A percentile compares a stretch with the other conserved stretches of the same genome.
These are phyloP conservation scores for Ambrosia artemisiifolia DNA, from an alignment of 129 eudicot genomes.

Conservation along the genomic window DNA sequence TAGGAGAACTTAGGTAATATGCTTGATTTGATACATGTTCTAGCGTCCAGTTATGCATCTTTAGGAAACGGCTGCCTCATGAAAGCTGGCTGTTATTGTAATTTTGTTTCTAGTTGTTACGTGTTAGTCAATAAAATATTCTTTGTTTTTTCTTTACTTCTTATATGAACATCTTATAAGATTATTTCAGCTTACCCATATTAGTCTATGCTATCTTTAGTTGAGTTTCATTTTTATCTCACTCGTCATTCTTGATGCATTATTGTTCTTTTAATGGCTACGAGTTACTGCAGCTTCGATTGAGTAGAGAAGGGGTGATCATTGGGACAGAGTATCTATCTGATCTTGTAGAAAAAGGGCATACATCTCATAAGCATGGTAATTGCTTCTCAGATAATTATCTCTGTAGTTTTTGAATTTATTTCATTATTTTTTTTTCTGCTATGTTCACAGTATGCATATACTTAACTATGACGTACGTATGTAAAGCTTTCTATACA, in stretches of 20 bases:
- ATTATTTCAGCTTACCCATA: slow-evolving; percentile 12
- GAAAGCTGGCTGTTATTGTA: neutral
- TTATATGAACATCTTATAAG: neutral
- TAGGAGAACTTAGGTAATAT: neutral
- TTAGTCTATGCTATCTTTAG: slow-evolving; percentile 9
- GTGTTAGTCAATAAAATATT: neutral
- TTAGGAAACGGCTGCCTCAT: neutral
- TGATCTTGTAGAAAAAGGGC: slow-evolving; percentile 91
- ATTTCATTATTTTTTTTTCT: slow-evolving; percentile 4
- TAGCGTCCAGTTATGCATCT: neutral
- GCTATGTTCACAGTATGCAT: slow-evolving; percentile 2
- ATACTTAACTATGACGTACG: neutral
- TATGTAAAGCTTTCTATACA: slow-evolving; percentile 14
- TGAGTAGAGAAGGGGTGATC: slow-evolving; percentile 68
- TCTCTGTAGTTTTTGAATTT: neutral
- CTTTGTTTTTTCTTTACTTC: neutral
- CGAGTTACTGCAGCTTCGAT: slow-evolving; percentile 75
- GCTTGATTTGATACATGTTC: neutral
- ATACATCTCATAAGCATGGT: slow-evolving; percentile 76
- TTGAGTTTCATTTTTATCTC: slow-evolving; percentile 7
- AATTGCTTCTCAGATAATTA: slow-evolving; percentile 16
- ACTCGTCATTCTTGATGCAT: slow-evolving; percentile 17
- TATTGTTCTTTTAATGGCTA: slow-evolving; percentile 18
- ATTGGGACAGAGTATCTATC: slow-evolving; percentile 88
- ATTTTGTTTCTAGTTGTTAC: neutral